Evolutionary conservation across 495 filamentous ascomycete species (phyloP), one percentile per base, ranked within the genome.

Genomic region (Podospora conica): DNA sequence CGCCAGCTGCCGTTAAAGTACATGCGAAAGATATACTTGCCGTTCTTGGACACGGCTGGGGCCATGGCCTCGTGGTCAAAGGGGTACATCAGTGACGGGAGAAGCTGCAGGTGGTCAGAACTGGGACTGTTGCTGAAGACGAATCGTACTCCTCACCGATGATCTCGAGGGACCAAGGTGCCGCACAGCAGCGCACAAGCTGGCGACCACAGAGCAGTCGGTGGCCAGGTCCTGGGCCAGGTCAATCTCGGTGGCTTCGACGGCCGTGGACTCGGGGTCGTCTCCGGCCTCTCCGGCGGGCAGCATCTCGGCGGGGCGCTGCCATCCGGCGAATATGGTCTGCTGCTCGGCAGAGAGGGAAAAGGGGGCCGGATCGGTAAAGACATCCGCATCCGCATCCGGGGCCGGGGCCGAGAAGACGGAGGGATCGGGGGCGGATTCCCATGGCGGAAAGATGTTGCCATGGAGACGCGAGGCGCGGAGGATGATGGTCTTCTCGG

Each of bases 141-240:
- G 11, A 1, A 56, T 55, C 18, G 22, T 23, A 18, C 12, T 23
- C 3, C 72, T 71, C 54, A 81, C 75, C 58, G 79, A 81, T 53
- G 31, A 69, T 66, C 75, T 70, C 0, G 71, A 73, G 18, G 75
- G 73, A 5, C 70, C 67, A 29, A 82, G 66, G 31, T 80, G 74
- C 9, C 73, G 77, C 66, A 88, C 87, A 9, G 83, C 87, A 58
- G 94, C 92, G 72, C 93, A 97, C 11, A 99, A 84, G 77, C 94
- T 96, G 6, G 96, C 95, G 53, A 99, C 93, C 7, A 99, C 93
- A 6, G 95, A 98, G 70, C 95, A 99, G 71, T 99, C 95, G 3
- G 93, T 93, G 21, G 94, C 88, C 53, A 96, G 83, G 74, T 98
- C 95, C 77, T 99, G 95, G 6, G 96, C 91, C 12, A 99, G 82